Conservation (phyloP, 352 stramenopile genomes). For the Phytophthora boehmeriae region DNA sequence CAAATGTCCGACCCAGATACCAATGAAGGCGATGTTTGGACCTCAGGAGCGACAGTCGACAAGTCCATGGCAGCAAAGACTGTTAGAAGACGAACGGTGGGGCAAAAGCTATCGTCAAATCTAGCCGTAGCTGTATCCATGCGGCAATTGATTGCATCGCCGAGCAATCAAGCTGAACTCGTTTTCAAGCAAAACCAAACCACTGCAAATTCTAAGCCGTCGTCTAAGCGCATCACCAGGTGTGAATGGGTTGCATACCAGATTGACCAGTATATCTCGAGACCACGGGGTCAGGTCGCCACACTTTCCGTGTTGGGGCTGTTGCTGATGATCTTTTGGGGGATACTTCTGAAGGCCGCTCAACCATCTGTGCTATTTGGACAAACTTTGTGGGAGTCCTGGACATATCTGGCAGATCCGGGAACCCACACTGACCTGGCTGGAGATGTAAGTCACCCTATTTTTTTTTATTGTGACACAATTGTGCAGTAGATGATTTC, state of each 20-base stretch:
- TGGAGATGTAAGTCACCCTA: slow-evolving; percentile 20
- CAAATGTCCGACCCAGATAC: no score
- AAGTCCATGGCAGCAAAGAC: slow-evolving; percentile 1
- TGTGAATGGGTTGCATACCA: slow-evolving; percentile 45
- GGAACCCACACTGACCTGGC: slow-evolving; percentile 48
- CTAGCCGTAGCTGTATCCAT: slow-evolving; percentile 27
- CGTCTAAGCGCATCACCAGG: slow-evolving; percentile 28
- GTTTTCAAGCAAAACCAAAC: slow-evolving; percentile 19
- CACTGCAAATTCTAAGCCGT: slow-evolving; percentile 9
- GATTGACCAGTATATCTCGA: slow-evolving; percentile 68
- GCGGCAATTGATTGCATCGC: slow-evolving; percentile 7
- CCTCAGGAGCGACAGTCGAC: no score
- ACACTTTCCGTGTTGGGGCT: slow-evolving; percentile 44
- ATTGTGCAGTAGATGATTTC: slow-evolving; percentile 4
- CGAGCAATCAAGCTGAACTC: slow-evolving; percentile 18
- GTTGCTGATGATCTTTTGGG: slow-evolving; percentile 45
- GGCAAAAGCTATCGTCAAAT: slow-evolving; percentile 22
- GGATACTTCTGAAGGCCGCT: slow-evolving; percentile 44
- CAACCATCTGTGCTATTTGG: slow-evolving; percentile 32
- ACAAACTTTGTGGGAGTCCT: slow-evolving; percentile 60
- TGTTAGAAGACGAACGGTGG: slow-evolving; percentile 17
- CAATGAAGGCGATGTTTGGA: slow-evolving; percentile 14
- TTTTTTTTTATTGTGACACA: no score
- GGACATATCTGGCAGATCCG: slow-evolving; percentile 61
- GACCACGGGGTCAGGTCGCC: slow-evolving; percentile 51